These are phyloP conservation scores for Neofusicoccum kwambonambiense DNA, from an alignment of 2,329 filamentous ascomycete genomes.

Conservation along the genomic window DNA sequence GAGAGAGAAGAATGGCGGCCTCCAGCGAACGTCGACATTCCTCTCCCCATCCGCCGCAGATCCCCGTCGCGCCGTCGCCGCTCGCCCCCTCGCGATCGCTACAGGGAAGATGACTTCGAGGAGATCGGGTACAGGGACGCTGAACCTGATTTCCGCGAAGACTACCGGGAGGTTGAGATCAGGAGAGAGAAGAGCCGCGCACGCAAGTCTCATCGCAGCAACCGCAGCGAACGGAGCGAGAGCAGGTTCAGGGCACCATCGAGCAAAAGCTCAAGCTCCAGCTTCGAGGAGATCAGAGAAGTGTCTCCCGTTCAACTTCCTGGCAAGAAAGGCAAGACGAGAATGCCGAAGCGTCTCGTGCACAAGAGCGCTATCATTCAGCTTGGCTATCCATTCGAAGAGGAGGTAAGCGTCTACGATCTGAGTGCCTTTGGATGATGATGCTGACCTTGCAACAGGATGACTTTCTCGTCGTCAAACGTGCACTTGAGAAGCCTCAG, in stretches of 20 bases:
- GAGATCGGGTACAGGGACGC: conserved; percentile 50
- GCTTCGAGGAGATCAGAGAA: conserved; percentile 36
- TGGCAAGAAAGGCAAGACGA: conserved; percentile 76
- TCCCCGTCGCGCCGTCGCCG: conserved; percentile 55
- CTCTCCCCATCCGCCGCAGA: conserved; percentile 56
- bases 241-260: conserved; percentile 14
- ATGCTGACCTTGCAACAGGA: conserved; percentile 56
- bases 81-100: conserved; percentile 48
- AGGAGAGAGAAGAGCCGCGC: conserved; percentile 43
- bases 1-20: conserved; percentile 62
- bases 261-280: conserved; percentile 26
- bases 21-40: conserved; percentile 68
- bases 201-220: neutral
- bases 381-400: conserved; percentile 79
- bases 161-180: conserved; percentile 51
- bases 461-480: conserved; percentile 75
- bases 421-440: neutral
- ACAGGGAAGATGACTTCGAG: conserved; percentile 71
- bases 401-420: conserved; percentile 63
- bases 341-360: conserved; percentile 78
- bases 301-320: conserved; percentile 33
- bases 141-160: conserved; percentile 36
- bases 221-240: conserved; percentile 23
- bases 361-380: conserved; percentile 79
- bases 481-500: conserved; percentile 83